phyloP scores from a whole-genome alignment of 306 rosid species.

The Arachis stenosperma region DNA sequence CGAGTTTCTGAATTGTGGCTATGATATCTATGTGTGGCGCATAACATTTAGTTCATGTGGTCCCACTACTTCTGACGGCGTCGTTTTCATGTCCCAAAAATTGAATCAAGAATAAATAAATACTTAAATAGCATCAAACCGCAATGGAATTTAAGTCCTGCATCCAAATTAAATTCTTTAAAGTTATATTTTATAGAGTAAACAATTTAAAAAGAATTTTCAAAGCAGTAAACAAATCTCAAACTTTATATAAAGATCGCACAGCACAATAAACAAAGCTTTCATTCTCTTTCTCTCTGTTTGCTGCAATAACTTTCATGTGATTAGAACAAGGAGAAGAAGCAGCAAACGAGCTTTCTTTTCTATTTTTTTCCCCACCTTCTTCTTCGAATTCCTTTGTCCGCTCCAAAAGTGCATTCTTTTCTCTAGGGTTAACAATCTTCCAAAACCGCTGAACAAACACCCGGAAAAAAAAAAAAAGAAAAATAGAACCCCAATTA shows the following conservation, averaged over 20 bases:
- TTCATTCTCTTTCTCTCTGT: conserved; percentile 6
- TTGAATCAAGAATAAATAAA: too few relatives aligned
- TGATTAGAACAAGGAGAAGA: conserved; percentile 11
- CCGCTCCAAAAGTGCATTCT: conserved; percentile 5
- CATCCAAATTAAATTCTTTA: too few relatives aligned
- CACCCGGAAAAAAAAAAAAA: not conserved
- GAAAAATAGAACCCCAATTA: not conserved
- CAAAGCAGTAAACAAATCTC: not conserved
- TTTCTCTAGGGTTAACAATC: conserved; percentile 42
- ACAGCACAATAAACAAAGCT: not conserved
- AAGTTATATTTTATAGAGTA: too few relatives aligned
- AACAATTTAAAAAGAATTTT: too few relatives aligned
- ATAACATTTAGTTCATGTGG: not conserved
- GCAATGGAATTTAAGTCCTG: too few relatives aligned
- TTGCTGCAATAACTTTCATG: conserved; percentile 25
- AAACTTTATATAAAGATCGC: conserved; percentile 13
- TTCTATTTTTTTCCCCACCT: not conserved
- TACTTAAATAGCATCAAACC: too few relatives aligned
- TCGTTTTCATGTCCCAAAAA: conserved; percentile 30
- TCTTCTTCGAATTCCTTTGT: too few relatives aligned
- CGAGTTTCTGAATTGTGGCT: conserved; percentile 11
- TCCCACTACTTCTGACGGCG: conserved; percentile 22
- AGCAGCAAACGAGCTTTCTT: not conserved
- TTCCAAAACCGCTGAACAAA: conserved; percentile 22
- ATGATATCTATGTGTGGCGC: conserved; percentile 24